Conservation (phyloP, 495 filamentous ascomycete genomes). For the Lophiotrema nucula region DNA sequence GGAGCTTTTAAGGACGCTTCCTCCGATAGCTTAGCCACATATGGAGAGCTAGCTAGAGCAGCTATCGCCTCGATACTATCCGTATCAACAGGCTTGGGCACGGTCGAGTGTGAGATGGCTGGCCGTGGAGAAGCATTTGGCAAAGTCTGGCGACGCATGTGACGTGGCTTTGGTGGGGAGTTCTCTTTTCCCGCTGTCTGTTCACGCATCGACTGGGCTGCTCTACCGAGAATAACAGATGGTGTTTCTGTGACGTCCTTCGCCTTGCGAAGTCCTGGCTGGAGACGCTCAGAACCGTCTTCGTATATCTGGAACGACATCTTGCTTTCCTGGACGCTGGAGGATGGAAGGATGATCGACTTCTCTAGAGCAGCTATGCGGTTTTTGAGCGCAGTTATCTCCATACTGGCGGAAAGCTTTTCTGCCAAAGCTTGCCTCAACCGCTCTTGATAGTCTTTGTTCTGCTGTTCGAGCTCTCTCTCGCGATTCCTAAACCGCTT, state of each 20-base stretch:
- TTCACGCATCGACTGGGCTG: constrained; percentile 1
- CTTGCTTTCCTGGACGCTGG: constrained; percentile 8
- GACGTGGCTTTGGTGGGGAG: constrained; percentile 23
- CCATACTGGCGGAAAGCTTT: constrained; percentile 21
- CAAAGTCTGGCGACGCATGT: constrained; percentile 9
- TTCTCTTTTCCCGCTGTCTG: constrained; percentile 21
- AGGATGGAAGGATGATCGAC: constrained; percentile 8
- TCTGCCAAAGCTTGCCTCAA: constrained; percentile 32
- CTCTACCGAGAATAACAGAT: not conserved
- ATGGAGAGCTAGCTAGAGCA: not conserved
- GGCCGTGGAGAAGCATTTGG: constrained; percentile 9
- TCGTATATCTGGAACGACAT: constrained; percentile 26
- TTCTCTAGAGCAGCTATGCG: constrained; percentile 23
- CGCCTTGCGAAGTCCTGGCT: not conserved
- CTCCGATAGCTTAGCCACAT: not conserved
- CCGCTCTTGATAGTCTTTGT: constrained; percentile 37
- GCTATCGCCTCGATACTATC: not conserved
- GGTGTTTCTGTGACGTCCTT: not conserved
- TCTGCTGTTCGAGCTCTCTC: constrained; percentile 36
- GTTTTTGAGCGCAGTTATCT: constrained; percentile 32
- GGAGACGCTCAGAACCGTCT: constrained; percentile 2
- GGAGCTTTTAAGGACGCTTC: constrained; percentile 6
- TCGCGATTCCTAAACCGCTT: constrained; percentile 54
- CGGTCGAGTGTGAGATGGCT: not conserved
- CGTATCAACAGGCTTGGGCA: not conserved